Base-by-base conservation (phyloP, 2,329 filamentous ascomycete genomes). In the Botryotinia narcissicola region DNA sequence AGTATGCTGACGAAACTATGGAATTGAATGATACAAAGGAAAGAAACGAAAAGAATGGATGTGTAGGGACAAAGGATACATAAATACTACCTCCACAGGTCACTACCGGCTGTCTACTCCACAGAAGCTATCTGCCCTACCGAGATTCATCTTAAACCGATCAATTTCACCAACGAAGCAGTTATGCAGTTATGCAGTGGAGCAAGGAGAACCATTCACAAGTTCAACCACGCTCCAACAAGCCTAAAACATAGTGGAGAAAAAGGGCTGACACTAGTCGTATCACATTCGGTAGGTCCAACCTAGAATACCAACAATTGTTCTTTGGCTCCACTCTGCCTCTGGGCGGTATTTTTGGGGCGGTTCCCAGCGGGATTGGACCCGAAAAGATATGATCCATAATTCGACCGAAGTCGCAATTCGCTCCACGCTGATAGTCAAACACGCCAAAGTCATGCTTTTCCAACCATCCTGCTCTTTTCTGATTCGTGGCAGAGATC, bases 221-320 rank as follows among this genome's bases (percentile, higher is more conserved):
- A 48, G 25, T 32, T 57, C 9, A 68, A 57, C 66, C 48, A 68
- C 66, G 48, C 48, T 57, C 48, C 37, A 68, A 16, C 35, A 68
- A n/a, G 48, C 29, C 40, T n/a, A 68, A 40, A 68, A 68, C 48
- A 32, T 40, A 68, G 66, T 57, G 66, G 66, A 37, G 48, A 32
- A 69, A 69, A 44, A 59, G 48, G 66, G 66, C 48, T 69, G 66
- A 69, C 37, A 57, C 66, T 57, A 68, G 25, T 42, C 46, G 9
- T 18, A 42, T 14, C 48, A 42, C 48, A 57, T 42, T n/a, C 35
- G 48, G 25, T 68, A 42, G 14, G 48, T 42, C 66, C 66, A 32
- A 42, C 25, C 66, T 57, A 57, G 48, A 68, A 68, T 29, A 29
- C 35, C 66, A 68, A 54, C 32, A 68, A 57, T 42, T 57, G 48